Evolutionary conservation across 768 basidiomycete species (phyloP).

Genomic region (Suillus plorans): DNA sequence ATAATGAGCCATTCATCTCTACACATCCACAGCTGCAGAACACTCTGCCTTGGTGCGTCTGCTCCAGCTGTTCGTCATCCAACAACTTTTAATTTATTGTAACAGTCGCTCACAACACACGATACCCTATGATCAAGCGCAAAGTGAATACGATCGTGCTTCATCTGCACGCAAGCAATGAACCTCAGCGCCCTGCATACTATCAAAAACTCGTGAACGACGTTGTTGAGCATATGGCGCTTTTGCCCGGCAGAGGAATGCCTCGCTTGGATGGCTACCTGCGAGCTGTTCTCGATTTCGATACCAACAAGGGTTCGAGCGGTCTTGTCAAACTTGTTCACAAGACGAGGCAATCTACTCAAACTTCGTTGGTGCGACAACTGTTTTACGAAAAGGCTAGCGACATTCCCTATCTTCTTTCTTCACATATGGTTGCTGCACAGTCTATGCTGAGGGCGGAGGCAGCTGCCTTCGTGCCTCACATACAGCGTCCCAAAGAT

Average conservation of each 20-base stretch:
- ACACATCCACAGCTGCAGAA: slow-evolving; percentile 40
- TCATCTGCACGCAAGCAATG: too few species aligned
- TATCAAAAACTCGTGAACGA: not conserved
- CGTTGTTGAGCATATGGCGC: not conserved
- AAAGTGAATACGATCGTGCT: not conserved
- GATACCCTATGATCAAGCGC: not conserved
- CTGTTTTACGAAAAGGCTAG: slow-evolving; percentile 29
- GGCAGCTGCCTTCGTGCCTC: slow-evolving; percentile 19
- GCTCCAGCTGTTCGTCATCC: not conserved
- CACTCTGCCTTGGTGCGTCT: slow-evolving; percentile 47
- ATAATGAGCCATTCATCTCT: not conserved
- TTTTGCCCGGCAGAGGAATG: not conserved
- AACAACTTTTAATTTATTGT: not conserved
- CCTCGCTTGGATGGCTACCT: slow-evolving; percentile 12
- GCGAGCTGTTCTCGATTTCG: slow-evolving; percentile 11
- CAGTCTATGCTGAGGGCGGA: slow-evolving; percentile 16
- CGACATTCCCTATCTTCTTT: slow-evolving; percentile 32
- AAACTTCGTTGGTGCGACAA: slow-evolving; percentile 17
- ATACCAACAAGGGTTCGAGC: slow-evolving; percentile 10
- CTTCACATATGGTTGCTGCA: slow-evolving; percentile 14
- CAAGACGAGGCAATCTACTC: slow-evolving; percentile 4
- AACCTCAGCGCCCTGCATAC: not conserved
- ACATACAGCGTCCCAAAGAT: not conserved
- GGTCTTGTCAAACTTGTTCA: slow-evolving; percentile 28
- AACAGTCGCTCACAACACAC: not conserved